Percentiles rank a stretch among this genome's conserved stretches.
Evolutionary conservation across 2,329 filamentous ascomycete genomes (phyloP).

Genomic region (Aspergillus sp.): DNA sequence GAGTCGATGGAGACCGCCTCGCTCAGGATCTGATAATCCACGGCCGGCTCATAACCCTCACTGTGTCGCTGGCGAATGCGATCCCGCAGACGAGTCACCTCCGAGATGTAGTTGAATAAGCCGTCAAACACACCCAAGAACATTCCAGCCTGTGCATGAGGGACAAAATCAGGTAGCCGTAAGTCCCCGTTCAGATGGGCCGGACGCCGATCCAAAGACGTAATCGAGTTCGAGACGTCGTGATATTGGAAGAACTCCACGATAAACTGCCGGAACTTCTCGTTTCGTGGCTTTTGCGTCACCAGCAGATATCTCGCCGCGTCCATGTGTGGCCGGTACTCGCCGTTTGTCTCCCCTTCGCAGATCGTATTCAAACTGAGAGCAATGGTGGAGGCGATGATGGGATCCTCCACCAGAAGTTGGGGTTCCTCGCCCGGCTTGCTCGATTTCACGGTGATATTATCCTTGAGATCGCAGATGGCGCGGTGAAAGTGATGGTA

Average conservation of each 20-base stretch:
- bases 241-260: slow-evolving; percentile 84
- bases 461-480: slow-evolving; percentile 39
- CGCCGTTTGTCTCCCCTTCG: slow-evolving; percentile 60
- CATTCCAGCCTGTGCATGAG: slow-evolving; percentile 55
- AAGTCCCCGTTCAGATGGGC: slow-evolving; percentile 54
- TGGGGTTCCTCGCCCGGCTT: slow-evolving; percentile 28
- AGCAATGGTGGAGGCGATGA: slow-evolving; percentile 59
- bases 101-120: slow-evolving; percentile 72
- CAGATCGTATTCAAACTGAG: slow-evolving; percentile 61
- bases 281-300: slow-evolving; percentile 57
- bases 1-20: slow-evolving; percentile 73
- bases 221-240: slow-evolving; percentile 58
- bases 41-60: slow-evolving; percentile 60
- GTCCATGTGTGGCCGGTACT: slow-evolving; percentile 76
- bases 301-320: slow-evolving; percentile 72
- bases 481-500: slow-evolving; percentile 51
- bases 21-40: slow-evolving; percentile 71
- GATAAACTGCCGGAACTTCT: slow-evolving; percentile 69
- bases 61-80: slow-evolving; percentile 67
- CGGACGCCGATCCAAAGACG: slow-evolving; percentile 52
- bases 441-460: slow-evolving; percentile 31
- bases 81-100: slow-evolving; percentile 75
- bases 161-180: slow-evolving; percentile 53
- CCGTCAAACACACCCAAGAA: slow-evolving; percentile 80
- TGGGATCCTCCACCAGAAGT: slow-evolving; percentile 54